Evolutionary conservation across 1,284 basidiomycete genomes (phyloP), one percentile per base, ranked within the genome.

Genomic region (Ceratobasidium sp.): DNA sequence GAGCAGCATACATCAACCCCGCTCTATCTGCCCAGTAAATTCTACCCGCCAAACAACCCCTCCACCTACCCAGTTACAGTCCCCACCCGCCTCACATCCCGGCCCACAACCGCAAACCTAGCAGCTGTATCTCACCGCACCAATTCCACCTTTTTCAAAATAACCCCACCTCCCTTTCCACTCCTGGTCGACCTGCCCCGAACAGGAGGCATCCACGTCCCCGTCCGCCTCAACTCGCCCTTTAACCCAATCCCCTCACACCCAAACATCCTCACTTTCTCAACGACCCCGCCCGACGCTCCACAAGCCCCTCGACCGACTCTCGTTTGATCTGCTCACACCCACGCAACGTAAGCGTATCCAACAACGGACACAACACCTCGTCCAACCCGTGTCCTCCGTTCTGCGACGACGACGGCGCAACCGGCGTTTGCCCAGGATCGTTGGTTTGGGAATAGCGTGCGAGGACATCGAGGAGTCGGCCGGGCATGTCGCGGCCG

Each of bases 211-310:
- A 31, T 71, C 39, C 53, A 43, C 54, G 54, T 71, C 68, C 68
- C 37, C 1, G 68, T 71, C 39, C 68, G 19, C 24, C 56, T 24
- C 0, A 71, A 24, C 56, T 71, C 68, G 2, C 68, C 68, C 41
- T 71, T 71, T 22, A 69, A 39, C 46, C 56, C 68, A n/a, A 69
- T 69, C n/a, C 54, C 54, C n/a, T 69, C 66, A 22, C 51, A 56
- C 11, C 53, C 66, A 46, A 71, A 49, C 68, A 71, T 61, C 51
- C 68, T 22, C 6, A 71, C 56, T 51, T 58, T 31, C 68, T 39
- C 11, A 71, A 29, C 39, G 54, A 59, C 56, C 68, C 56, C 6
- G 53, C 68, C 29, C 68, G 68, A 37, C 56, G 56, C 22, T 71
- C 68, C 0, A 71, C 53, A 4, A 71, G 22, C n/a, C 43, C 37